Evolutionary conservation across 2,329 filamentous ascomycete genomes (phyloP), one percentile per base, ranked within the genome.

Genomic region (Cordyceps cicadae): DNA sequence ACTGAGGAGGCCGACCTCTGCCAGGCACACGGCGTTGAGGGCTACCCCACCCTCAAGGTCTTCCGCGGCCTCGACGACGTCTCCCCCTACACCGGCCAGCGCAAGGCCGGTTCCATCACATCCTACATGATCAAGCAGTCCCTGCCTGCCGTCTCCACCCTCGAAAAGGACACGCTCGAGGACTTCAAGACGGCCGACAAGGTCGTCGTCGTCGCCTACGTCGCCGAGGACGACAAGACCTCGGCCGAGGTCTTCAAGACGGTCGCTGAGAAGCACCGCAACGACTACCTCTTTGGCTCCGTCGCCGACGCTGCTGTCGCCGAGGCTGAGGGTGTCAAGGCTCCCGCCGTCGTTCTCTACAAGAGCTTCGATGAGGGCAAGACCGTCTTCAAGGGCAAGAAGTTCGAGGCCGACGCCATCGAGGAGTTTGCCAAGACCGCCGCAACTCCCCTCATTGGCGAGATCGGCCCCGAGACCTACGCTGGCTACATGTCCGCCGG

Each of bases 111-210:
- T 76, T 82, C 81, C 64, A 87, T 87, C 73, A 82, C 83, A 53
- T 87, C 87, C 29, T 97, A 96, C 83, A 99, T 99, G 94, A 88
- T 91, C 75, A 99, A 97, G 85, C 94, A 97, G 80, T 90, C 90
- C 29, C 85, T 99, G 63, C 94, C 94, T 59, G 89, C 94, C 66
- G 92, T 99, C 66, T 97, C 94, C 6, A 72, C 83, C 65, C 83
- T 99, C 63, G 87, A 84, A 69, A 86, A 88, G 75, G 90, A 93
- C 66, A 91, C 87, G 63, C 80, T 97, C 60, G 90, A 92, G 73
- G 92, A 96, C 70, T 96, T 99, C 87, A 97, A 97, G 87, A 93
- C 88, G 63, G 86, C 92, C 73, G 94, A 99, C 80, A 96, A 97
- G 82, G 91, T 97, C 65, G 93, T 97, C 63, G 76, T 97, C 60